These are phyloP conservation scores for Fusarium xylarioides DNA, from an alignment of 2,329 filamentous ascomycete genomes.

Conservation along the genomic window DNA sequence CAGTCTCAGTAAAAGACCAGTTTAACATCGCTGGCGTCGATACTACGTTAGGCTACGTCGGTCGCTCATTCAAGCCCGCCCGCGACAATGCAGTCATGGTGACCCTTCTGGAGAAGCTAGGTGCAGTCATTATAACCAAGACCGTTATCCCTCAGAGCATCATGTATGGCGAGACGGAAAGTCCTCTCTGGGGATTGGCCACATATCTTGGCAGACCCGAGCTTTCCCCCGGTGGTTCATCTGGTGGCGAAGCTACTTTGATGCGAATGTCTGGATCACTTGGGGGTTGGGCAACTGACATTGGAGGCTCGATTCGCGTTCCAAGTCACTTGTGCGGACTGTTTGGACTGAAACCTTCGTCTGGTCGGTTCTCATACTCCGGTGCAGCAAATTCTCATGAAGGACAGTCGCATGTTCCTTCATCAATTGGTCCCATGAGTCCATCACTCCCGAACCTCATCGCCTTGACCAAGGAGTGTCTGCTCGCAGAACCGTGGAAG, in stretches of 20 bases:
- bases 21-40: not conserved
- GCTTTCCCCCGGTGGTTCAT: not conserved
- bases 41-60: not conserved
- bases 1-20: not conserved
- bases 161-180: conserved; percentile 1
- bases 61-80: not conserved
- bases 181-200: not conserved
- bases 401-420: not conserved
- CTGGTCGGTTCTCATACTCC: not conserved
- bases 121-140: not conserved
- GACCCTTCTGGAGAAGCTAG: not conserved
- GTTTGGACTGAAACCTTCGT: not conserved
- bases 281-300: not conserved
- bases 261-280: conserved; percentile 1
- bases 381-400: not conserved
- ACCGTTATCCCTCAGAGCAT: not conserved
- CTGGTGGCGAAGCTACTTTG: not conserved
- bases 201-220: not conserved
- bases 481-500: not conserved
- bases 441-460: not conserved
- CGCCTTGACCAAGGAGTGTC: not conserved
- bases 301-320: not conserved
- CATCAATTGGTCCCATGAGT: not conserved
- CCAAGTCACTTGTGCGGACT: not conserved
- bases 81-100: not conserved